phyloP scores from a whole-genome alignment of 345 rosid species.

The Citropsis articulata region DNA sequence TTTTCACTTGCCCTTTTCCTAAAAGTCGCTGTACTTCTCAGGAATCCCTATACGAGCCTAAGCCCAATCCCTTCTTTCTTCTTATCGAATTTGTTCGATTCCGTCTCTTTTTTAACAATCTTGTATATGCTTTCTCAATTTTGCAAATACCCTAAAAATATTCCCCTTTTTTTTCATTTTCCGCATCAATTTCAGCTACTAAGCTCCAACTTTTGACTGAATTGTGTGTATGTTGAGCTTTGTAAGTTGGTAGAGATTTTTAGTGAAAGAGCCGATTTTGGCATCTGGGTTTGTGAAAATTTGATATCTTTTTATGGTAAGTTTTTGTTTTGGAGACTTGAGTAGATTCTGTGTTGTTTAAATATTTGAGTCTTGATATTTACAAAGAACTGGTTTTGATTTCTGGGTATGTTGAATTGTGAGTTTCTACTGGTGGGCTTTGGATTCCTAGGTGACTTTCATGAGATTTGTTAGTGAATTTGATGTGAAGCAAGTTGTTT shows the following conservation, averaged over 20 bases:
- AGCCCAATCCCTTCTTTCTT: neutral
- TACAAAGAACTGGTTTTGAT: neutral
- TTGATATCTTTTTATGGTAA: neutral
- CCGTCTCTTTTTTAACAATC: neutral
- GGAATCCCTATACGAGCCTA: constrained; percentile 11
- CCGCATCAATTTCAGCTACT: neutral
- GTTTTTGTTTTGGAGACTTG: constrained; percentile 5
- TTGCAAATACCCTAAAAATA: neutral
- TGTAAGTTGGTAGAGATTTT: neutral
- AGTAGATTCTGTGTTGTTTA: neutral
- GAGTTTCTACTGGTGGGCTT: constrained; percentile 4
- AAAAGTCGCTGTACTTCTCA: neutral
- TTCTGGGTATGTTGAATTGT: neutral
- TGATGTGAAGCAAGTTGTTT: neutral
- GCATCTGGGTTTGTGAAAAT: constrained; percentile 7
- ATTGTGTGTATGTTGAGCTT: no score
- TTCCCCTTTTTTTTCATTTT: neutral
- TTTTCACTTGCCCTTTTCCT: constrained; percentile 16
- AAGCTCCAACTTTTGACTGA: neutral
- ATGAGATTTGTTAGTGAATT: constrained; percentile 9
- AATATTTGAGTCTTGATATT: neutral
- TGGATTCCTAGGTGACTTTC: constrained; percentile 7
- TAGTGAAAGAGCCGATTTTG: constrained; percentile 2
- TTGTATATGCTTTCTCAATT: neutral
- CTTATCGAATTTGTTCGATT: neutral